Conservation (phyloP, 1,284 basidiomycete genomes). For the Ganoderma lucidum region DNA sequence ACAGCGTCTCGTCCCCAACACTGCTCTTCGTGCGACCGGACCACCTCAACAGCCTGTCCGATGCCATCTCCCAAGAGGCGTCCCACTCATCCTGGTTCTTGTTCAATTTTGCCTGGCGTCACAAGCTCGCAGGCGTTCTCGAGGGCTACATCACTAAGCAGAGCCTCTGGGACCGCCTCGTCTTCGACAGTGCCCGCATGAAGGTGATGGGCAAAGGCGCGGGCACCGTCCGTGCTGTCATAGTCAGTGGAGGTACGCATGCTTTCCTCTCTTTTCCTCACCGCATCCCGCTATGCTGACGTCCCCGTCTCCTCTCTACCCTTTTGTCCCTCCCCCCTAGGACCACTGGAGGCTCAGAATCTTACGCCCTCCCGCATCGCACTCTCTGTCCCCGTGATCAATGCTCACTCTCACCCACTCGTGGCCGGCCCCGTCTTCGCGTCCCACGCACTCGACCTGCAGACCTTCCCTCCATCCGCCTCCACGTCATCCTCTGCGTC, state of each 20-base stretch:
- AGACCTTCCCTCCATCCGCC: constrained; percentile 59
- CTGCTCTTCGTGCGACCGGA: constrained; percentile 67
- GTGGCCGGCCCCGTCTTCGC: constrained; percentile 76
- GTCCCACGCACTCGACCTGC: constrained; percentile 78
- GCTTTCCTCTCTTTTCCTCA: background rate
- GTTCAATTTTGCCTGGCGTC: constrained; percentile 71
- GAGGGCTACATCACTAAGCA: constrained; percentile 80
- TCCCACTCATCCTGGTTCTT: constrained; percentile 59
- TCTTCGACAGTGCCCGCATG: constrained; percentile 72
- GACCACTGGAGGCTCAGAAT: constrained; percentile 44
- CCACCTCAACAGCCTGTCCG: constrained; percentile 61
- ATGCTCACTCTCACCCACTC: constrained; percentile 64
- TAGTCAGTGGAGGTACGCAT: constrained; percentile 69
- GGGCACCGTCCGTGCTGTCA: constrained; percentile 63
- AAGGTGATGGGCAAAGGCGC: constrained; percentile 65
- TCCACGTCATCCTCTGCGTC: constrained; percentile 36
- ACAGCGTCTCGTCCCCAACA: constrained; percentile 73
- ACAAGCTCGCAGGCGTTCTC: constrained; percentile 69
- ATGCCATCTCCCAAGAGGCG: constrained; percentile 60
- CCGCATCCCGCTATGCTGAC: background rate
- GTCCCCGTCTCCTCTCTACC: background rate
- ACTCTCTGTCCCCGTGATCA: constrained; percentile 75
- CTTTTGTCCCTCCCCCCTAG: constrained; percentile 37
- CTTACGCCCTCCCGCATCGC: constrained; percentile 72
- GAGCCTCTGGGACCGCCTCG: constrained; percentile 79